phyloP scores from a whole-genome alignment of 2,329 filamentous ascomycete genomes.

The Saccharata proteae region DNA sequence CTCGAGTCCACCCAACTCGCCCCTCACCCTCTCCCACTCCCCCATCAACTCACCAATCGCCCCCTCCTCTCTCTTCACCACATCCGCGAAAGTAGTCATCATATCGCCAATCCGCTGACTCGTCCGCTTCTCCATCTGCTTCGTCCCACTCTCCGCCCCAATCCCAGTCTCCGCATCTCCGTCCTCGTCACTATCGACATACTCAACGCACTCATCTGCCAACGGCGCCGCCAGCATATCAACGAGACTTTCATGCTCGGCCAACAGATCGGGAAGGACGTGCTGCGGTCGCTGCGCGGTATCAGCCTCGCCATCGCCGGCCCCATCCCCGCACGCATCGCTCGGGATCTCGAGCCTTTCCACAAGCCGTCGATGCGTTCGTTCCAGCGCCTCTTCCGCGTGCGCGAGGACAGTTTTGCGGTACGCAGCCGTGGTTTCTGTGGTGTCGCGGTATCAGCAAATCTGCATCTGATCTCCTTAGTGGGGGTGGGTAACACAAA shows the following conservation, averaged over 20 bases:
- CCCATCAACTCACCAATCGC: constrained; percentile 14
- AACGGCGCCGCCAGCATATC: constrained; percentile 14
- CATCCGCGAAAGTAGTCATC: constrained; percentile 14
- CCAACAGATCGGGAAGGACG: constrained; percentile 12
- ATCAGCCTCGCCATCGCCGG: no score
- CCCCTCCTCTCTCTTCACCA: constrained; percentile 12
- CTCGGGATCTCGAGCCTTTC: constrained; percentile 6
- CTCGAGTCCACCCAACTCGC: constrained; percentile 21
- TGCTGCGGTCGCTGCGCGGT: constrained; percentile 11
- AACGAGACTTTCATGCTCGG: constrained; percentile 13
- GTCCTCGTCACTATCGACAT: constrained; percentile 8
- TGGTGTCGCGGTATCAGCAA: background rate
- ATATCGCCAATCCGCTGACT: constrained; percentile 12
- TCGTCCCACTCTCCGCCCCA: no score
- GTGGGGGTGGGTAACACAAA: constrained; percentile 6
- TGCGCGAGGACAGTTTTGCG: constrained; percentile 15
- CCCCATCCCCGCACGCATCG: no score
- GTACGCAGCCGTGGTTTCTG: constrained; percentile 18
- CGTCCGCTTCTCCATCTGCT: background rate
- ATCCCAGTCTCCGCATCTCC: constrained; percentile 9
- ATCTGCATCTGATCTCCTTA: background rate
- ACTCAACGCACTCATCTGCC: constrained; percentile 11
- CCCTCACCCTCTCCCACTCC: constrained; percentile 17
- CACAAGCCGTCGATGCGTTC: constrained; percentile 12
- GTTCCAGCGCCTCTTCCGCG: constrained; percentile 12